Evolutionary conservation across 768 basidiomycete species (phyloP), one percentile per base, ranked within the genome.

Genomic region (Amanita rimosa): DNA sequence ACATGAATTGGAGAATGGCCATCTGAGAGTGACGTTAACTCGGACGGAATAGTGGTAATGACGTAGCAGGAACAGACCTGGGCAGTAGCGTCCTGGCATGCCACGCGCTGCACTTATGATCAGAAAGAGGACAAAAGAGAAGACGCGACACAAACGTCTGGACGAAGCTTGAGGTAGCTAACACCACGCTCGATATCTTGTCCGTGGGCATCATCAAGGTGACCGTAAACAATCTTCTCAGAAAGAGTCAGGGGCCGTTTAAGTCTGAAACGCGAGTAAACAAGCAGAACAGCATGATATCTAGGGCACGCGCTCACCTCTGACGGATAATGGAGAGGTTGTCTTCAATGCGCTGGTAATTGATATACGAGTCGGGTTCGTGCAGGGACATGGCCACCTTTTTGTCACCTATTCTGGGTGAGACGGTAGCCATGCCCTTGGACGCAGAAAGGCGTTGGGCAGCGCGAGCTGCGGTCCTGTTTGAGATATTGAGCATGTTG

Each of bases 1-100:
- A 97, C 96, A 99, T 99, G 80, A 99, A 99, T 76, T 99, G 96
- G 56, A 99, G 78, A 49, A 99, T 79, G 16, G 96, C 96, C 96
- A 99, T 99, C 90, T 98, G 65, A 8, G 45, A 6, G 48, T 37
- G 36, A 48, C 13, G 56, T 67, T 64, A 54, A 42, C 26, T 21
- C 45, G 14, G 17, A 13, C 11, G 31, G 11, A 13, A 31, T 27
- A 13, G 13, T 11, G 42, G 31, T 22, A n/a, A 52, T 57, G 55
- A 57, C 50, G 57, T 52, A 48, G 36, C 24, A 45, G 33, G 52
- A 19, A 54, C 67, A 31, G 54, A 85, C 85, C 71, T 89, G 86
- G 35, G 87, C 85, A 14, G 88, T 90, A 54, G 88, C 88, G 74
- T 92, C 88, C 74, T 90, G 87, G 71, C 86, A 90, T 50, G 86